Percentiles rank a stretch among this genome's conserved stretches.
These are phyloP conservation scores for Mimosa pudica DNA, from an alignment of 306 rosid genomes.

Conservation along the genomic window DNA sequence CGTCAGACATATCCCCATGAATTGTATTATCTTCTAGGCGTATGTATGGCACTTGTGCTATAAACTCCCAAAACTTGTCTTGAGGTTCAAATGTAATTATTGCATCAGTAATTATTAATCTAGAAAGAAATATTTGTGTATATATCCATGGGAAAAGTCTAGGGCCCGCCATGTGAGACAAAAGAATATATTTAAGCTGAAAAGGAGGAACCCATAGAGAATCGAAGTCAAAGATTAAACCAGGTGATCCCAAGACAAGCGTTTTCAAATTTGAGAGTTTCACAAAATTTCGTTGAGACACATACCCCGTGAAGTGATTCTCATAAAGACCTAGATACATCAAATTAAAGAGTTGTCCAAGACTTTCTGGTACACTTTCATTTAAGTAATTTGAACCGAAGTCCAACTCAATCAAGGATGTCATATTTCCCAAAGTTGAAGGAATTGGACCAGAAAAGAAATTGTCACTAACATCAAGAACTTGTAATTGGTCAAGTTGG, in stretches of 20 bases:
- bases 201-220: constrained; percentile 25
- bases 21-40: not conserved
- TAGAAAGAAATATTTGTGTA: constrained; percentile 4
- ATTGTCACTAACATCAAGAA: no score
- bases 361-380: not conserved
- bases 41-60: not conserved
- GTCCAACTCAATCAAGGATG: no score
- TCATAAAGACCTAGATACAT: not conserved
- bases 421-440: no score
- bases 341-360: not conserved
- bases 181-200: not conserved
- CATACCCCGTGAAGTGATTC: not conserved
- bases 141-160: constrained; percentile 31
- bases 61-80: not conserved
- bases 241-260: not conserved
- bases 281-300: not conserved
- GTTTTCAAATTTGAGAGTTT: not conserved
- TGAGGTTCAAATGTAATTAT: not conserved
- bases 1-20: constrained; percentile 26
- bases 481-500: no score
- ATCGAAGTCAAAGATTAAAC: not conserved
- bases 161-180: constrained; percentile 4
- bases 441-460: no score
- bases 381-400: not conserved
- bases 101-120: not conserved